phyloP scores from a whole-genome alignment of 768 basidiomycete species.

The Mycena latifolia region DNA sequence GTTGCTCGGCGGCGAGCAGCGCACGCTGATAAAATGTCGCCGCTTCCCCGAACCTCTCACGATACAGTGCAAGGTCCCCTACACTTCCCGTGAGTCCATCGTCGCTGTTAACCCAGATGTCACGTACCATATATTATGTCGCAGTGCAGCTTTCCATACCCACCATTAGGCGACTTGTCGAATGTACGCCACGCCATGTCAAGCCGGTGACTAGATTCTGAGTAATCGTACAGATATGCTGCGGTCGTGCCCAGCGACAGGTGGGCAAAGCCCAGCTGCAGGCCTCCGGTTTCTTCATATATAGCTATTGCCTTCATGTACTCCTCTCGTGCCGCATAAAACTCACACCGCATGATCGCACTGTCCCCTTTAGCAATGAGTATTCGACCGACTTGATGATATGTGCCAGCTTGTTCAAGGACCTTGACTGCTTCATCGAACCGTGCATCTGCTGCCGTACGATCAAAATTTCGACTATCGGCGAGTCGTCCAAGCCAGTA shows the following conservation, averaged over 20 bases:
- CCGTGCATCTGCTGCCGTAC: constrained; percentile 19
- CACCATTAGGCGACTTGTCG: neutral
- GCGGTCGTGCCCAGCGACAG: constrained; percentile 31
- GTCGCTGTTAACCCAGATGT: neutral
- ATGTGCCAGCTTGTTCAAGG: constrained; percentile 27
- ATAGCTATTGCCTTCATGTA: constrained; percentile 22
- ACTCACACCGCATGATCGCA: constrained; percentile 31
- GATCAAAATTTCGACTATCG: constrained; percentile 25
- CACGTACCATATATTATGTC: constrained; percentile 30
- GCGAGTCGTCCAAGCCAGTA: constrained; percentile 28
- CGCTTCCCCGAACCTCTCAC: constrained; percentile 25
- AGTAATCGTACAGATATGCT: constrained; percentile 29
- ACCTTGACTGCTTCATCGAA: constrained; percentile 31
- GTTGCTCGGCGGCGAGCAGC: constrained; percentile 18
- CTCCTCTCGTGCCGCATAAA: constrained; percentile 20
- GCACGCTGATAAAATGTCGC: constrained; percentile 24
- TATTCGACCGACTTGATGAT: constrained; percentile 14
- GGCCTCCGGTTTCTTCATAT: constrained; percentile 20
- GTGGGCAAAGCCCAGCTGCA: constrained; percentile 23
- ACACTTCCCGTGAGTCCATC: neutral
- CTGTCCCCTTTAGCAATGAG: constrained; percentile 30
- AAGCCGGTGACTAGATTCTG: constrained; percentile 25
- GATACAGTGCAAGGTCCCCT: constrained; percentile 33
- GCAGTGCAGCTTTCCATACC: constrained; percentile 30
- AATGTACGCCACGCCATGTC: constrained; percentile 19